Percentiles rank a stretch among this genome's conserved stretches.
phyloP scores from a whole-genome alignment of 2,329 filamentous ascomycete genomes.

The Leptoxyphium fumago region DNA sequence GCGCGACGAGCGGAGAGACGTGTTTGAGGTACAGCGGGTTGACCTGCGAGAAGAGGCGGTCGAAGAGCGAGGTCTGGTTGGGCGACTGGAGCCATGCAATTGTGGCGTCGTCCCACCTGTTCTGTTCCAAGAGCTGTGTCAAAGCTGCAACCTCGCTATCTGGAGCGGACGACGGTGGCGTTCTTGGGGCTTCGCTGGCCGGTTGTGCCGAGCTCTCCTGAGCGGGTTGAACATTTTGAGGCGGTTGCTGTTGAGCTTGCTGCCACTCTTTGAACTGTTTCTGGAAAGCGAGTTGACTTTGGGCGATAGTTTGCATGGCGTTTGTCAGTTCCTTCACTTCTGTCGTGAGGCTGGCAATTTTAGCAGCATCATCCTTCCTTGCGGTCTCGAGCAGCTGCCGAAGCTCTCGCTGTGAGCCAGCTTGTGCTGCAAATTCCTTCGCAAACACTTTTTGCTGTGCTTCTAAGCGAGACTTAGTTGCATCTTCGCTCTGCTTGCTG shows the following conservation, averaged over 20 bases:
- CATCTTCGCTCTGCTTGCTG: not conserved
- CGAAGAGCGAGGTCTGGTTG: conserved; percentile 93
- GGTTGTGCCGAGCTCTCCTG: not conserved
- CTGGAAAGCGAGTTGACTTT: conserved; percentile 55
- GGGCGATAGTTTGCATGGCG: conserved; percentile 55
- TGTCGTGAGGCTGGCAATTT: conserved; percentile 58
- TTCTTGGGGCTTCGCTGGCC: conserved; percentile 25
- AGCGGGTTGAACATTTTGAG: conserved; percentile 39
- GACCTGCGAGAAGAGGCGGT: conserved; percentile 46
- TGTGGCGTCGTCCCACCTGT: conserved; percentile 33
- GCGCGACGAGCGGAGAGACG: conserved; percentile 42
- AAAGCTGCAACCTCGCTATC: conserved; percentile 48
- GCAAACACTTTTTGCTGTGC: conserved; percentile 40
- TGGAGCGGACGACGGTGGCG: not conserved
- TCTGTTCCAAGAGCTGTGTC: conserved; percentile 45
- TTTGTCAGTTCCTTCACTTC: conserved; percentile 53
- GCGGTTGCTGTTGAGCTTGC: conserved; percentile 22
- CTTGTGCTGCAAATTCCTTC: conserved; percentile 53
- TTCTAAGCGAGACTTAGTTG: conserved; percentile 8
- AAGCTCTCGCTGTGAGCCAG: conserved; percentile 35
- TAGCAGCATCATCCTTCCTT: conserved; percentile 41
- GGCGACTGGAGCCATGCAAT: conserved; percentile 74
- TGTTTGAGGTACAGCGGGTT: conserved; percentile 41
- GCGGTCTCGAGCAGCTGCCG: conserved; percentile 34
- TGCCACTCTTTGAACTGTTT: conserved; percentile 33